phyloP scores from a whole-genome alignment of 2,329 filamentous ascomycete species.

The Pyricularia pennisetigena region DNA sequence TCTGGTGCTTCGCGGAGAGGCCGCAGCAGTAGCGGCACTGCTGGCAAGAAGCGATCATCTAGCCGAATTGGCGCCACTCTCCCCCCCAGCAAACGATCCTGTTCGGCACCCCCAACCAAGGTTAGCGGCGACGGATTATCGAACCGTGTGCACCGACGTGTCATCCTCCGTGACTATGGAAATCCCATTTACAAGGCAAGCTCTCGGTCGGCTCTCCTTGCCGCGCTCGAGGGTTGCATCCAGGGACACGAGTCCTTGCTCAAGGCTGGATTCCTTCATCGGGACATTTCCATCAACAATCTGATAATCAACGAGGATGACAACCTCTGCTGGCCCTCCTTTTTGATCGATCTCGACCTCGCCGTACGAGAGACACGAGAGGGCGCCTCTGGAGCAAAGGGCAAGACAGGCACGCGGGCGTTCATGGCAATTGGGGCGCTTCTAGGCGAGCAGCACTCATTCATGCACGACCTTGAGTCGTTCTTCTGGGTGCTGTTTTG shows the following conservation, averaged over 20 bases:
- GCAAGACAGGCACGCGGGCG: slow-evolving; percentile 31
- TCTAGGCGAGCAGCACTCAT: slow-evolving; percentile 28
- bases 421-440: slow-evolving; percentile 37
- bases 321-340: slow-evolving; percentile 26
- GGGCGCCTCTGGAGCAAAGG: slow-evolving; percentile 24
- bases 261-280: slow-evolving; percentile 26
- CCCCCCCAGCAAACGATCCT: slow-evolving; percentile 22
- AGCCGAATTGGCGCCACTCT: slow-evolving; percentile 13
- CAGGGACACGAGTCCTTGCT: slow-evolving; percentile 25
- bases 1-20: slow-evolving; percentile 10
- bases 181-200: slow-evolving; percentile 30
- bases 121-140: slow-evolving; percentile 9
- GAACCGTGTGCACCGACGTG: slow-evolving; percentile 28
- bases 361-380: slow-evolving; percentile 22
- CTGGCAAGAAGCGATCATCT: slow-evolving; percentile 17
- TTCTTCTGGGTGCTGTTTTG: slow-evolving; percentile 39
- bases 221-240: slow-evolving; percentile 25
- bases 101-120: slow-evolving; percentile 18
- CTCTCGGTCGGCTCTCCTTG: slow-evolving; percentile 23
- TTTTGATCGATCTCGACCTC: slow-evolving; percentile 32
- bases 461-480: slow-evolving; percentile 36
- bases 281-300: slow-evolving; percentile 34
- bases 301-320: slow-evolving; percentile 35
- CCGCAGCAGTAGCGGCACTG: slow-evolving; percentile 13
- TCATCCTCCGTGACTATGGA: slow-evolving; percentile 29